A percentile compares a stretch with the other conserved stretches of the same genome.
Evolutionary conservation across 768 basidiomycete genomes (phyloP).

Genomic region (Strobilomyces echinocephalus): DNA sequence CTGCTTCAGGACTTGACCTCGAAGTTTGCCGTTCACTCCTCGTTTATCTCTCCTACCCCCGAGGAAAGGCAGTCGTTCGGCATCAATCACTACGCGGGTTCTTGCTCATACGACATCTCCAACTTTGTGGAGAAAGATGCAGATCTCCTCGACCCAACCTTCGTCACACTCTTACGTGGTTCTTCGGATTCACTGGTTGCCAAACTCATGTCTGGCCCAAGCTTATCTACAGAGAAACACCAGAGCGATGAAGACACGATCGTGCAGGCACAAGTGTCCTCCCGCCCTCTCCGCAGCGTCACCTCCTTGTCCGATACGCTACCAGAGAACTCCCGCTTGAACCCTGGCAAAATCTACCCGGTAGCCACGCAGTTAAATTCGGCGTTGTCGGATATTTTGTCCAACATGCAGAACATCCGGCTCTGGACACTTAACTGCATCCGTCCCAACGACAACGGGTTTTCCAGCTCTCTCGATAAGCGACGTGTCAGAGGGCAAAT

Average conservation of each 20-base stretch:
- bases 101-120: conserved; percentile 48
- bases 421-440: conserved; percentile 59
- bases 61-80: conserved; percentile 42
- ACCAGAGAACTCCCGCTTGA: conserved; percentile 40
- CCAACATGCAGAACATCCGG: conserved; percentile 40
- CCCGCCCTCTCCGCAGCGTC: conserved; percentile 48
- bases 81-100: conserved; percentile 58
- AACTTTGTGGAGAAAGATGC: conserved; percentile 47
- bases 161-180: conserved; percentile 48
- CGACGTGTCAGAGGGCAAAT: conserved; percentile 57
- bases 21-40: conserved; percentile 45
- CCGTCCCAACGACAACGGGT: conserved; percentile 61
- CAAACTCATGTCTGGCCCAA: conserved; percentile 60
- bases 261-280: conserved; percentile 62
- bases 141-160: conserved; percentile 51
- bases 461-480: conserved; percentile 61
- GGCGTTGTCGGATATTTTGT: conserved; percentile 44
- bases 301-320: conserved; percentile 31
- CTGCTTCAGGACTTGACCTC: conserved; percentile 46
- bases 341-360: conserved; percentile 50
- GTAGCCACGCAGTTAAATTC: conserved; percentile 57
- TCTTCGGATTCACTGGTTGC: conserved; percentile 51
- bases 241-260: conserved; percentile 52
- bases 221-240: conserved; percentile 54
- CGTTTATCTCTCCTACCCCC: conserved; percentile 39